These are phyloP conservation scores for Trametopsis cervina DNA, from an alignment of 768 basidiomycete species.

Conservation along the genomic window DNA sequence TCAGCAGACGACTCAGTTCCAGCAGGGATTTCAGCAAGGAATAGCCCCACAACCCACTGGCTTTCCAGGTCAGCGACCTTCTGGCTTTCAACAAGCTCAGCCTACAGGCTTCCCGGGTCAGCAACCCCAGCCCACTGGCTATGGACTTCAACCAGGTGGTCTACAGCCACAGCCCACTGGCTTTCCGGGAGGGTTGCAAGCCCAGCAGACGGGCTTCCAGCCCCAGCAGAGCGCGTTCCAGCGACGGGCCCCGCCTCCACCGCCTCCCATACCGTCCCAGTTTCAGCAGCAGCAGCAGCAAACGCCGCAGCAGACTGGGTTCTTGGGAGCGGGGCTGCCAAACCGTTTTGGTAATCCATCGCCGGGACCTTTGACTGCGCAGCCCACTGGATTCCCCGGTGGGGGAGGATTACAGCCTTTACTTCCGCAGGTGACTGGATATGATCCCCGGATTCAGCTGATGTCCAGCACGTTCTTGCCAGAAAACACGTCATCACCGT, in stretches of 20 bases:
- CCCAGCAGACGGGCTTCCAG: conserved; percentile 28
- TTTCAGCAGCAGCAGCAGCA: conserved; percentile 56
- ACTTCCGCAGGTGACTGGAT: conserved; percentile 73
- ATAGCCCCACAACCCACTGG: conserved; percentile 60
- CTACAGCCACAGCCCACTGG: conserved; percentile 55
- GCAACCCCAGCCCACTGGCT: conserved; percentile 59
- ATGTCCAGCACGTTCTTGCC: conserved; percentile 95
- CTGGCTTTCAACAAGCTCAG: conserved; percentile 38
- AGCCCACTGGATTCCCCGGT: conserved; percentile 50
- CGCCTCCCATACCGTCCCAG: conserved; percentile 54
- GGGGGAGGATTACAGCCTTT: conserved; percentile 32
- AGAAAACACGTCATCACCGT: conserved; percentile 51
- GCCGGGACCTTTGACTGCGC: conserved; percentile 43
- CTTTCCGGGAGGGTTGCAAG: conserved; percentile 32
- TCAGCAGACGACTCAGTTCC: conserved; percentile 38
- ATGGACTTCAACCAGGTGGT: conserved; percentile 30
- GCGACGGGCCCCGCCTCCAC: conserved; percentile 42
- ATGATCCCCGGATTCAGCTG: conserved; percentile 78
- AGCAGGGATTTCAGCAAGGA: conserved; percentile 35
- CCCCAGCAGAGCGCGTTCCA: conserved; percentile 26
- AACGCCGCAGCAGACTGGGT: conserved; percentile 29
- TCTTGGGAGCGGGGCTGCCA: conserved; percentile 37
- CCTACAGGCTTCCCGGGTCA: conserved; percentile 44
- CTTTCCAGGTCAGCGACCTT: conserved; percentile 25
- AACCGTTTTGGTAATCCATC: conserved; percentile 51